Evolutionary conservation across 805 yeast species (phyloP).

Genomic region (Kuraishia floccosa): DNA sequence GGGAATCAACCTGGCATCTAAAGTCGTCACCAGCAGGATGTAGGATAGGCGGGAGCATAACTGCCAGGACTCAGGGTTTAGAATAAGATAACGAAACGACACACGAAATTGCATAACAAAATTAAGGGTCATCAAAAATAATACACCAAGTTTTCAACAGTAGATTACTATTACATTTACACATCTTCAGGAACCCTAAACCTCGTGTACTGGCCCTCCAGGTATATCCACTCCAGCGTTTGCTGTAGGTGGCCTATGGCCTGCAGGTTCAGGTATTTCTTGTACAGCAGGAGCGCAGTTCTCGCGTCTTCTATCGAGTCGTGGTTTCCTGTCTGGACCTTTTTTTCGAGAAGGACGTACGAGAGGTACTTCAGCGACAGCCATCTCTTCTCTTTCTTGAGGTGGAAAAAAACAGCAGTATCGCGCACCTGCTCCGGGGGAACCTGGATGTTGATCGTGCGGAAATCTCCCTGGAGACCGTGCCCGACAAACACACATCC

Average conservation of each 20-base stretch:
- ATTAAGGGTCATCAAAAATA: too few species aligned
- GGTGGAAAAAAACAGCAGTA: slow-evolving; percentile 70
- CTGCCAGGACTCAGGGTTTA: too few species aligned
- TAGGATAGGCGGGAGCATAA: too few species aligned
- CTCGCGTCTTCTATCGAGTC: slow-evolving; percentile 95
- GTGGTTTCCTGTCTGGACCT: slow-evolving; percentile 88
- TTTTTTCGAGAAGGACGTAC: slow-evolving; percentile 59
- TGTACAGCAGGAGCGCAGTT: slow-evolving; percentile 72
- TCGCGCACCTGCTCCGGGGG: slow-evolving; percentile 82
- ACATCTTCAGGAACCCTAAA: slow-evolving; percentile 32
- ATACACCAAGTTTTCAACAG: too few species aligned
- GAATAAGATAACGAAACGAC: too few species aligned
- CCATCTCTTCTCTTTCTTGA: slow-evolving; percentile 64
- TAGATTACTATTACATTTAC: not conserved
- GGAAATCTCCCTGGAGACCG: slow-evolving; percentile 82
- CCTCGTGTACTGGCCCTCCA: slow-evolving; percentile 50
- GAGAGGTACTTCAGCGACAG: slow-evolving; percentile 81
- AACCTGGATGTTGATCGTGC: slow-evolving; percentile 85
- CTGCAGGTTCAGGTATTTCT: slow-evolving; percentile 54
- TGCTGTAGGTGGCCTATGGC: slow-evolving; percentile 47
- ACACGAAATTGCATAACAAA: too few species aligned
- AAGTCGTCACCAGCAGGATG: too few species aligned
- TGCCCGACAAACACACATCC: slow-evolving; percentile 95
- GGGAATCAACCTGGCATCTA: not conserved
- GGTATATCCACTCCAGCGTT: slow-evolving; percentile 55